phyloP scores from a whole-genome alignment of 2,329 filamentous ascomycete genomes.

The Purpureocillium takamizusanense region DNA sequence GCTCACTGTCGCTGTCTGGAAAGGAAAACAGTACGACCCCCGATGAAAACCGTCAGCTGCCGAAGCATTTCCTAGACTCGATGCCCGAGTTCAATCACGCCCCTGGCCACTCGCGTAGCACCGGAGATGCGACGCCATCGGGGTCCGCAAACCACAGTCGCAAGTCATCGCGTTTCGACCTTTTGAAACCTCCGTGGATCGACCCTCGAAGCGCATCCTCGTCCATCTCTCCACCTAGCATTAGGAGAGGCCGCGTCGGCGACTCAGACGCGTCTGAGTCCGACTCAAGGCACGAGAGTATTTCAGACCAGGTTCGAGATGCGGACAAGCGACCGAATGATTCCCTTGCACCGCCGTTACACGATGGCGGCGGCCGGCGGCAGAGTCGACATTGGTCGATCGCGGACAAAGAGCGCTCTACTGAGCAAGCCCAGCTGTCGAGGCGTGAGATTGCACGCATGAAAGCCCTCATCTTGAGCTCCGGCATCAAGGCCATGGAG shows the following conservation, averaged over 20 bases:
- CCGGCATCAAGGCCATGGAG: conserved; percentile 83
- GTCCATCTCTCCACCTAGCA: conserved; percentile 21
- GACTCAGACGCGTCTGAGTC: conserved; percentile 29
- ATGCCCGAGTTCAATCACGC: conserved; percentile 41
- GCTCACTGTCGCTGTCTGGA: conserved; percentile 25
- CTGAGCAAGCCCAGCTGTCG: conserved; percentile 33
- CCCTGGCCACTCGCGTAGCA: conserved; percentile 12
- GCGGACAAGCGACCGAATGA: conserved; percentile 27
- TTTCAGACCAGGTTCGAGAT: conserved; percentile 18
- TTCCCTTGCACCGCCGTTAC: conserved; percentile 17
- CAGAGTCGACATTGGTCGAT: conserved; percentile 41
- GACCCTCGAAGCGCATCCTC: conserved; percentile 35
- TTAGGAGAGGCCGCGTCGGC: conserved; percentile 7
- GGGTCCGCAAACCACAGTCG: conserved; percentile 15
- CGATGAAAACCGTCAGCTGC: conserved; percentile 19
- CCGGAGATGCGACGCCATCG: conserved; percentile 8
- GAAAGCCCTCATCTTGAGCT: conserved; percentile 65
- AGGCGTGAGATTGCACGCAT: conserved; percentile 75
- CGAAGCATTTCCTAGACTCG: conserved; percentile 39
- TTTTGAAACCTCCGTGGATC: conserved; percentile 39
- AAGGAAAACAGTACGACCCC: conserved; percentile 21
- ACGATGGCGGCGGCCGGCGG: conserved; percentile 12
- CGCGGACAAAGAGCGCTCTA: conserved; percentile 29
- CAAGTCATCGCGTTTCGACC: conserved; percentile 35
- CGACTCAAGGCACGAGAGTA: conserved; percentile 23